Evolutionary conservation across 2,329 filamentous ascomycete genomes (phyloP).

Genomic region (Aspergillus udagawae): DNA sequence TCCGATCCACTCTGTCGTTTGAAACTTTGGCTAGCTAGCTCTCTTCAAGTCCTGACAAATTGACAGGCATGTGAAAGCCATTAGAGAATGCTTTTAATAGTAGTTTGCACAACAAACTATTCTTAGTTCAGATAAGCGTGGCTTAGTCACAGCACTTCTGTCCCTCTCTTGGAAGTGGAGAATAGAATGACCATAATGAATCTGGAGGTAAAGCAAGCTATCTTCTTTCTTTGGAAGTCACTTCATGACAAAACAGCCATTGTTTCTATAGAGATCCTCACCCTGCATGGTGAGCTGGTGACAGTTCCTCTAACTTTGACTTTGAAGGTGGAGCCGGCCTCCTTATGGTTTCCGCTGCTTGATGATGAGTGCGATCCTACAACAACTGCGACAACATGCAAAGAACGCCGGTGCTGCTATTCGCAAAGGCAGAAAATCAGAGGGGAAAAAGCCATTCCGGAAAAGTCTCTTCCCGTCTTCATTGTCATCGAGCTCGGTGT

Average conservation of each 20-base stretch:
- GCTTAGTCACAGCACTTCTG: neutral
- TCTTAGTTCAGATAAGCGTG: neutral
- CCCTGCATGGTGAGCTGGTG: slow-evolving; percentile 5
- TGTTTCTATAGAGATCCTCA: neutral
- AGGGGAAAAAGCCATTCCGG: slow-evolving; percentile 20
- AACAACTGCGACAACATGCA: slow-evolving; percentile 28
- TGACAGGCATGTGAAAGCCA: neutral
- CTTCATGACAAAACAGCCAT: neutral
- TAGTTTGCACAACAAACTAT: neutral
- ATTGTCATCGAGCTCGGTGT: slow-evolving; percentile 23
- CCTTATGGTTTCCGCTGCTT: slow-evolving; percentile 21
- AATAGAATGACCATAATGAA: neutral
- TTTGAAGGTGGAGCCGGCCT: slow-evolving; percentile 22
- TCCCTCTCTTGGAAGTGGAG: neutral
- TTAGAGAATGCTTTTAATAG: neutral
- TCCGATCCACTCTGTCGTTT: neutral
- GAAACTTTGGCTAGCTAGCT: neutral
- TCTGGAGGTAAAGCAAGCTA: neutral
- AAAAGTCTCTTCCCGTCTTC: slow-evolving; percentile 20
- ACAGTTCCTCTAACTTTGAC: slow-evolving; percentile 6
- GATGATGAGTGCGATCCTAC: slow-evolving; percentile 34
- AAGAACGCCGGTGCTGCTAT: slow-evolving; percentile 32
- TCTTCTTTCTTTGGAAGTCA: neutral
- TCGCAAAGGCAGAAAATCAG: slow-evolving; percentile 25
- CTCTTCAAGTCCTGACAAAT: neutral